Conservation (phyloP, 345 rosid species). For the Lepidium africanum region DNA sequence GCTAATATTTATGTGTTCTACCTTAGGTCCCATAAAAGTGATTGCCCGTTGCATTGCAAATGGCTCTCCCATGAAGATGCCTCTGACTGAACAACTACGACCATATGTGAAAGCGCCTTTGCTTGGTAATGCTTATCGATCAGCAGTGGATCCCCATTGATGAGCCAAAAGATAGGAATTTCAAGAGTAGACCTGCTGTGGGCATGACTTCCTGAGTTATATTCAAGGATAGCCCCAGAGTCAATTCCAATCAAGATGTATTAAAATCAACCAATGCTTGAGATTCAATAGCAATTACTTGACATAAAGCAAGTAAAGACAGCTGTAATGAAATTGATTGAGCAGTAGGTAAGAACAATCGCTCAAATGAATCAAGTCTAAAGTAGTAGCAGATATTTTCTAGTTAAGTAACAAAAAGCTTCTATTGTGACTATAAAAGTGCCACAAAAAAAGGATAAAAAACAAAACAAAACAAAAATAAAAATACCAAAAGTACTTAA, state of each 20-base stretch:
- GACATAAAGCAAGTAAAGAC: not conserved
- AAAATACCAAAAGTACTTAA: not conserved
- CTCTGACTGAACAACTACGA: conserved; percentile 90
- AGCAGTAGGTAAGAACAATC: not conserved
- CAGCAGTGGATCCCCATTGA: conserved; percentile 70
- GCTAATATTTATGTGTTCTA: conserved; percentile 20
- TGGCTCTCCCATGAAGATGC: conserved; percentile 91
- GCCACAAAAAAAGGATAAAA: not conserved
- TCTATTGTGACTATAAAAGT: not conserved
- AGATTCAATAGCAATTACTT: not conserved
- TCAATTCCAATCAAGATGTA: conserved; percentile 19
- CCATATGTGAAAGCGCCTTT: conserved; percentile 92
- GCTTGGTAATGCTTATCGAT: conserved; percentile 96
- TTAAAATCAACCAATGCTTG: not conserved
- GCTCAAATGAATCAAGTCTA: not conserved
- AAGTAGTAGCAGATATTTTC: conserved; percentile 10
- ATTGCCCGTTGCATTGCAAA: conserved; percentile 91
- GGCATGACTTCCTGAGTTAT: conserved; percentile 80
- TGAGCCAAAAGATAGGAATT: conserved; percentile 96
- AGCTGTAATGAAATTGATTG: not conserved
- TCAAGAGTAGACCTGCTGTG: conserved; percentile 88
- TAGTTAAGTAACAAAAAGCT: not conserved
- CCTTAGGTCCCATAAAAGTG: conserved; percentile 94
- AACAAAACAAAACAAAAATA: not conserved
- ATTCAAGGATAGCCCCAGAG: conserved; percentile 6